A percentile compares a stretch with the other conserved stretches of the same genome.
Evolutionary conservation across 805 yeast species (phyloP).

Genomic region (Ogataea salicorniae): DNA sequence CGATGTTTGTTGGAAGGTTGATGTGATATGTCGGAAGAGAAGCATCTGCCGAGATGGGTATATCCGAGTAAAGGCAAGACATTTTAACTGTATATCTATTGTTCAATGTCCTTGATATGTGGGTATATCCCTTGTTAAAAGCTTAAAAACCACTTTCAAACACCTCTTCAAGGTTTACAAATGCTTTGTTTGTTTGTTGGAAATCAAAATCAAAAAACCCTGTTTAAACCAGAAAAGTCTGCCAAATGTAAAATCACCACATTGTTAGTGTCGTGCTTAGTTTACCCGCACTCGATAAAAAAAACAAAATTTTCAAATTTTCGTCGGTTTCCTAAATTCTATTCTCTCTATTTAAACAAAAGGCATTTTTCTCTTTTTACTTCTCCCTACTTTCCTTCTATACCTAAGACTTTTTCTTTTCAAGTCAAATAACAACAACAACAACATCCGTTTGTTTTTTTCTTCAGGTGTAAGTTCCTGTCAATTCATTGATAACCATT

Average conservation of each 20-base stretch:
- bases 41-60: constrained; percentile 11
- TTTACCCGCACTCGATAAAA: neutral
- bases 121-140: neutral
- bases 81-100: neutral
- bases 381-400: neutral
- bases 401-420: neutral
- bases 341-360: neutral
- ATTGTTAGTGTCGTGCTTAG: too few species aligned
- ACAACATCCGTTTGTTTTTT: neutral
- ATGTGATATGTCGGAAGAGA: neutral
- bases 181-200: too few species aligned
- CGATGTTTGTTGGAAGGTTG: constrained; percentile 9
- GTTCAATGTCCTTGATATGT: neutral
- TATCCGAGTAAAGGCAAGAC: constrained; percentile 2
- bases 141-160: too few species aligned
- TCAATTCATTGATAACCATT: neutral
- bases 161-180: too few species aligned
- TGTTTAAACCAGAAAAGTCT: too few species aligned
- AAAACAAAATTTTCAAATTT: neutral
- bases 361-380: neutral
- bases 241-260: too few species aligned
- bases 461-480: neutral
- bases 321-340: neutral
- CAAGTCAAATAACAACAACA: neutral
- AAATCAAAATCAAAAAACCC: too few species aligned